These are phyloP conservation scores for Mycena vitilis DNA, from an alignment of 768 basidiomycete genomes.

Conservation along the genomic window DNA sequence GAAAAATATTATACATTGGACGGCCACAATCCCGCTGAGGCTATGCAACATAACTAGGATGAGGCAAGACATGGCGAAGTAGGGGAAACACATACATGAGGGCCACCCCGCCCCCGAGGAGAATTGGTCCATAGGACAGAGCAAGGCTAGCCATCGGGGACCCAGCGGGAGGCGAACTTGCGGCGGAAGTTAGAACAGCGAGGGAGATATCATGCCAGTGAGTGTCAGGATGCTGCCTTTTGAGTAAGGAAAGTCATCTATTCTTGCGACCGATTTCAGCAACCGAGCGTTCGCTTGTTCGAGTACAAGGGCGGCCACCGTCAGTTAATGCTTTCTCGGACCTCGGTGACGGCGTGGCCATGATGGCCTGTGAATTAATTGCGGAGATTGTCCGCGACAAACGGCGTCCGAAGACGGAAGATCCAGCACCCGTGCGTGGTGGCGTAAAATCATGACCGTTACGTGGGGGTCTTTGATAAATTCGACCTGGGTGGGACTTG, in stretches of 20 bases:
- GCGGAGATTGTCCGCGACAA: constrained; percentile 11
- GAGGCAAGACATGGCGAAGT: too few relatives aligned
- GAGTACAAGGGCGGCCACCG: neutral
- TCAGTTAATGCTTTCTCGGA: constrained; percentile 12
- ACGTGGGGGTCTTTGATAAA: constrained; percentile 10
- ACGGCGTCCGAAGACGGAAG: neutral
- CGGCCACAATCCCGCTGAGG: constrained; percentile 40
- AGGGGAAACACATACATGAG: constrained; percentile 34
- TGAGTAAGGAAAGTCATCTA: constrained; percentile 1
- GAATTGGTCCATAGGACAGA: constrained; percentile 37
- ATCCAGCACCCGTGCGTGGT: neutral
- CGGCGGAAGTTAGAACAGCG: constrained; percentile 9
- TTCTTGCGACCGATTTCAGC: neutral
- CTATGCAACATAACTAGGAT: constrained; percentile 19
- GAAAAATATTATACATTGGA: constrained; percentile 44
- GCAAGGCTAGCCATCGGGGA: constrained; percentile 15
- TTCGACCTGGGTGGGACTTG: constrained; percentile 16
- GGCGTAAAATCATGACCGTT: constrained; percentile 20
- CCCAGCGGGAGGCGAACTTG: neutral
- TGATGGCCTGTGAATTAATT: neutral
- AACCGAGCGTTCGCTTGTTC: constrained; percentile 2
- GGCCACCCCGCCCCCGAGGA: constrained; percentile 40
- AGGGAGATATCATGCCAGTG: neutral
- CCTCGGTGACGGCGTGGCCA: neutral
- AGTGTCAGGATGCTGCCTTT: neutral